Evolutionary conservation across 306 rosid genomes (phyloP), one percentile per base, ranked within the genome.

Genomic region (Dalbergia oliveri): DNA sequence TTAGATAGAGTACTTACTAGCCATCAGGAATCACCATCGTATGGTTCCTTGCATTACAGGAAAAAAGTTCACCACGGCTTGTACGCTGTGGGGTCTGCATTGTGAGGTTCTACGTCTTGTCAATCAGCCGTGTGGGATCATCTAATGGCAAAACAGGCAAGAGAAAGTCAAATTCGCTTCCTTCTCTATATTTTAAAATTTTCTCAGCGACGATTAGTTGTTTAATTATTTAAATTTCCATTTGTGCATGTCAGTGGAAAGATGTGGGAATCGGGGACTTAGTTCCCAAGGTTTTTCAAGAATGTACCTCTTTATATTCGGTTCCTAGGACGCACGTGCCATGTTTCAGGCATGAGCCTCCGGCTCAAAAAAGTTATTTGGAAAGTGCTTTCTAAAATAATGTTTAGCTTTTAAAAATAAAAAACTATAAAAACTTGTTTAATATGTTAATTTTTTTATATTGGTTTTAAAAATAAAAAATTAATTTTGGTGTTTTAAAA

Each of bases 291-390:
- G 54, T 41, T 59, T 44, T 9, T 11, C 6, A 64, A 62, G 93
- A 79, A 87, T 89, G 86, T 89, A 82, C 89, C 49, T 23, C 35
- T 31, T 39, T 26, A 76, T 80, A 85, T 87, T 86, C 88, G 67
- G 72, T 79, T 45, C 75, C 61, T 67, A 58, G 56, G 66, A 6
- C 51, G 57, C 84, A 74, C 70, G 76, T 66, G 69, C 49, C 54
- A 69, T 45, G 73, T 73, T 53, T 39, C 16, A 16, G 19, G 41
- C 68, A 16, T 8, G 21, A 49, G 58, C 39, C 56, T 13, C 51
- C 10, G 45, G 54, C 16, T 31, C 39, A 2, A 44, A 59, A 59
- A n/a, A n/a, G n/a, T n/a, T n/a, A n/a, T n/a, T n/a, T n/a, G n/a
- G n/a, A n/a, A n/a, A n/a, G n/a, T n/a, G n/a, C n/a, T n/a, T n/a